Evolutionary conservation across 2,329 filamentous ascomycete genomes (phyloP).

Genomic region (Hypomyces rosellus): DNA sequence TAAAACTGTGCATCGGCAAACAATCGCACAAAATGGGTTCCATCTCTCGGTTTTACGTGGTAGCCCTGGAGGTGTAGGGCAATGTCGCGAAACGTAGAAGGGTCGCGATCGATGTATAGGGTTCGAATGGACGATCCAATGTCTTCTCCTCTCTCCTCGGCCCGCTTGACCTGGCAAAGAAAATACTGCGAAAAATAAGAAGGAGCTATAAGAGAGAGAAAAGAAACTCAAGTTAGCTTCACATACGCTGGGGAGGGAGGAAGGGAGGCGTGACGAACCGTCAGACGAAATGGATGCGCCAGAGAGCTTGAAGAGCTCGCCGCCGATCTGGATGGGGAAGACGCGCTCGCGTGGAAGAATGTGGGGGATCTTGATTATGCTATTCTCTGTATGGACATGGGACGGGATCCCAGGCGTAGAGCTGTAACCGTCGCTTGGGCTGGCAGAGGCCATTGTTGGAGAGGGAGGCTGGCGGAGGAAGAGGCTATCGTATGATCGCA

Average conservation of each 20-base stretch:
- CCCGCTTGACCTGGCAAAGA: conserved; percentile 66
- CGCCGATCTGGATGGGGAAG: conserved; percentile 69
- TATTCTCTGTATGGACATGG: conserved; percentile 21
- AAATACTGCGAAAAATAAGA: conserved; percentile 98
- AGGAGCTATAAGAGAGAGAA: conserved; percentile 53
- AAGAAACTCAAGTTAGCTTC: neutral
- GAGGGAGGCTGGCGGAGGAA: neutral
- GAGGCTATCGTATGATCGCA: neutral
- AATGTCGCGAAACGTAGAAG: conserved; percentile 82
- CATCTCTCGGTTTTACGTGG: conserved; percentile 74
- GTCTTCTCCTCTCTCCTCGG: conserved; percentile 53
- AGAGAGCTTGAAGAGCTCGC: conserved; percentile 65
- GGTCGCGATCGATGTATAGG: conserved; percentile 92
- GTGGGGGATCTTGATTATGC: conserved; percentile 43
- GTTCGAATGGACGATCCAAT: conserved; percentile 55
- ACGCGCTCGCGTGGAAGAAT: conserved; percentile 65
- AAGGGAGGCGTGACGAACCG: conserved; percentile 41
- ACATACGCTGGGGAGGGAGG: neutral
- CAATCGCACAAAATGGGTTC: conserved; percentile 80
- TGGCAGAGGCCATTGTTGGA: conserved; percentile 21
- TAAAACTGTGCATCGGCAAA: conserved; percentile 97
- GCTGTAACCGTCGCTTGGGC: conserved; percentile 21
- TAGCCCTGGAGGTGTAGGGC: conserved; percentile 89
- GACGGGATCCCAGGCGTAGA: conserved; percentile 17
- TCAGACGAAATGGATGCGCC: conserved; percentile 69